Conservation (phyloP, 805 yeast species). For the Candida piceae region DNA sequence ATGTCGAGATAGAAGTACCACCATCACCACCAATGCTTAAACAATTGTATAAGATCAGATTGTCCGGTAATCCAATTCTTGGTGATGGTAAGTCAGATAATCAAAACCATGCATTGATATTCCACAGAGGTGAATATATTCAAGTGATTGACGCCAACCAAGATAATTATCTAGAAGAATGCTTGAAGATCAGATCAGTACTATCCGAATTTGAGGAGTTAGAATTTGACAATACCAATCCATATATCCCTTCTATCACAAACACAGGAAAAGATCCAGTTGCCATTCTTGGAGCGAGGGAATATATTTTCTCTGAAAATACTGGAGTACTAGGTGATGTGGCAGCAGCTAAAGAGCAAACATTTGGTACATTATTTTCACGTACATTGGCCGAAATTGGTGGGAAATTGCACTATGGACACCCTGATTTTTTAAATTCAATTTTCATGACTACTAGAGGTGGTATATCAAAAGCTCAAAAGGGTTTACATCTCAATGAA, state of each 20-base stretch:
- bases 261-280: constrained; percentile 47
- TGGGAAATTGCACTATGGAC: constrained; percentile 84
- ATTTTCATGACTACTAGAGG: constrained; percentile 81
- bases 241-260: constrained; percentile 51
- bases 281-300: constrained; percentile 85
- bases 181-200: constrained; percentile 81
- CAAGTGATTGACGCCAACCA: constrained; percentile 96
- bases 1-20: too few relatives aligned
- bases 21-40: too few relatives aligned
- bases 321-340: constrained; percentile 83
- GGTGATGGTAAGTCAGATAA: constrained; percentile 98
- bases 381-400: constrained; percentile 82
- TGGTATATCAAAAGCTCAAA: constrained; percentile 84
- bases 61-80: constrained; percentile 75
- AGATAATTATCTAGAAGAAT: constrained; percentile 91
- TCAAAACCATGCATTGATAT: constrained; percentile 81
- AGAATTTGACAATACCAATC: constrained; percentile 40
- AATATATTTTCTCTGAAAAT: constrained; percentile 81
- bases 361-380: constrained; percentile 80
- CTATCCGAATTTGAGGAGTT: constrained; percentile 87
- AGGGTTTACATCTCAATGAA: constrained; percentile 80
- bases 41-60: constrained; percentile 56
- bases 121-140: constrained; percentile 88
- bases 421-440: constrained; percentile 77
- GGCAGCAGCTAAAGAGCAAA: constrained; percentile 89